Evolutionary conservation across 202 grass and related monocot genomes (phyloP), one percentile per base, ranked within the genome.

Genomic region (Tripidium arundinaceum): DNA sequence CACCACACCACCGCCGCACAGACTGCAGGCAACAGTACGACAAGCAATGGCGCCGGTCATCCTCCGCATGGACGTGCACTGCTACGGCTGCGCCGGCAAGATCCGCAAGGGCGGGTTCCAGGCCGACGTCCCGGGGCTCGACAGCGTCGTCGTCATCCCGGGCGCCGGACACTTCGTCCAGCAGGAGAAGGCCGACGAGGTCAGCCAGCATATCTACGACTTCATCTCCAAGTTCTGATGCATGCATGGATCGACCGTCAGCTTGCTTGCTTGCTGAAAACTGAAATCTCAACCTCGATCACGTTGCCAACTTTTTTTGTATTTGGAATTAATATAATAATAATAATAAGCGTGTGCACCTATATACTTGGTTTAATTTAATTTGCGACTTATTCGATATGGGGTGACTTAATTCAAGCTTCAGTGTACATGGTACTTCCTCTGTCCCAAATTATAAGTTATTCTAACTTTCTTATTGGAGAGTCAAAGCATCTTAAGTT

Each of bases 111-210:
- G 91, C 0, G 91, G 79, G 0, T 77, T 93, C 74, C 88, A 88
- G 65, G 65, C 28, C 3, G 82, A 93, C 58, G 88, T 90, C 65
- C 91, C 91, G 24, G 37, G 83, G 61, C 81, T 93, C 5, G 67
- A 90, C 37, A 79, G 83, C 24, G 69, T 90, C 40, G 91, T 93
- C n/a, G 87, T 93, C 54, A 57, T 93, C 81, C 79, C 84, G 18
- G 83, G 82, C 64, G 89, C 79, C 7, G 83, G 82, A 0, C 94
- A 93, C 76, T 97, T 97, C 16, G 84, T 91, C 50, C 91, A 93
- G 81, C 94, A 97, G 60, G 90, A 97, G 80, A 91, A 62, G 77
- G 84, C 91, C 19, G 72, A 82, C 45, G 86, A 91, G 73, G 87
- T 97, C 59, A 93, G 62, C 82, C 47, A 93, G 4, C 88, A 89